Conservation (phyloP, 192 early-diverging fungal species). For the Coemansia sp. region DNA sequence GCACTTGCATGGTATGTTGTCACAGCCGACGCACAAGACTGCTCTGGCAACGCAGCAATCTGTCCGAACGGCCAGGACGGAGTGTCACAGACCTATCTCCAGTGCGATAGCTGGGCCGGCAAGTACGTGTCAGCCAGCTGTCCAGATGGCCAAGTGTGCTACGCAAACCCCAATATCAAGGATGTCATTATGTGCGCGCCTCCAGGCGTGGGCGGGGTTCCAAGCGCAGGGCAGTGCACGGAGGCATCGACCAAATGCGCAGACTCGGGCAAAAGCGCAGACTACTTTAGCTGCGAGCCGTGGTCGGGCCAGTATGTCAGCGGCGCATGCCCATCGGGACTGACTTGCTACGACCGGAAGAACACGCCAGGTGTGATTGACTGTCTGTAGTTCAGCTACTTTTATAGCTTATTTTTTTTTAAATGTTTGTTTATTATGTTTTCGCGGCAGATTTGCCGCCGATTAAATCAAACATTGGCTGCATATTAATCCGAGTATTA, state of each 20-base stretch:
- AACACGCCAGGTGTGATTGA: slow-evolving; percentile 32
- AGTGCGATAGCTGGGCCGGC: slow-evolving; percentile 47
- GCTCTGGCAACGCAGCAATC: slow-evolving; percentile 45
- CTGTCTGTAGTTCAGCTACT: neutral
- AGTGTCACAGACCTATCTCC: slow-evolving; percentile 52
- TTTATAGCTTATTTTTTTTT: neutral
- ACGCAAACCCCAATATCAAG: slow-evolving; percentile 45
- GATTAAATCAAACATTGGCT: neutral
- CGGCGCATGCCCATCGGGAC: slow-evolving; percentile 31
- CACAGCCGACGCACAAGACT: slow-evolving; percentile 33
- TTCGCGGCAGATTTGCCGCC: neutral
- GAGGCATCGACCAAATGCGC: slow-evolving; percentile 43
- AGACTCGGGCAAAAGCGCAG: slow-evolving; percentile 28
- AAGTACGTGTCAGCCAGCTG: slow-evolving; percentile 38
- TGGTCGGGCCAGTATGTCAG: slow-evolving; percentile 48
- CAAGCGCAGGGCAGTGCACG: slow-evolving; percentile 32
- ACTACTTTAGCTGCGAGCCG: slow-evolving; percentile 41
- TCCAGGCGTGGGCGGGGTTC: slow-evolving; percentile 39
- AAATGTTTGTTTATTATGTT: neutral
- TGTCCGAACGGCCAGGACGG: slow-evolving; percentile 52
- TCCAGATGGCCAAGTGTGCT: slow-evolving; percentile 51
- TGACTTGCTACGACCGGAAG: slow-evolving; percentile 21
- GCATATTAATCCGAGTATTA: too few relatives aligned
- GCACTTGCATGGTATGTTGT: slow-evolving; percentile 8
- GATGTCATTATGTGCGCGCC: slow-evolving; percentile 45